Base-by-base conservation (phyloP, 805 yeast genomes). In the Priceomyces medius region DNA sequence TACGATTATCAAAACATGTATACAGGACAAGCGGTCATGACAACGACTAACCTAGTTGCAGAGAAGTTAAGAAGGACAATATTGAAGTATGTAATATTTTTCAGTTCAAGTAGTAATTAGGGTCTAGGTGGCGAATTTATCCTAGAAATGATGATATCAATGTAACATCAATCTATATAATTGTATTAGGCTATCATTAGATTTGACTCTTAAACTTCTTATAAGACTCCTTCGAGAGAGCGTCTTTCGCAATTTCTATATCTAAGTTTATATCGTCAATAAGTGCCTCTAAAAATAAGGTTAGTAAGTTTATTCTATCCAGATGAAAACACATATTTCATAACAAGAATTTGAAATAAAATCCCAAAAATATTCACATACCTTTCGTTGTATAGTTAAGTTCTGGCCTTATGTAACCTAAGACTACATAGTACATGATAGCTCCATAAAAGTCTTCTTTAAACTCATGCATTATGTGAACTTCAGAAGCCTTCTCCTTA, bases 401-500 rank as follows among this genome's bases (percentile, higher is more conserved):
- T 59, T 93, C 98, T 0, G 97, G 96, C 49, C 99, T 77, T 28
- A 93, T 79, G 60, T 86, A 91, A 0, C 99, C 99, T 48, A 93
- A 68, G 2, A 93, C 79, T 29, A 73, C 76, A 51, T 87, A 81
- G 41, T 72, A 73, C 38, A 91, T 75, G 7, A 59, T 47, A 7
- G 96, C 91, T 3, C 99, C 99, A 55, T 93, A 93, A 59, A 93
- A 93, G 47, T 77, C 72, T 8, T 67, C 54, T 0, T 56, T 48
- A 54, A 89, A 93, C 32, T 81, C 65, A 64, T 88, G 95, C 41
- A 93, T 72, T 4, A 93, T 76, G 61, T 93, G 97, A 17, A 93
- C 70, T 54, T 93, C 95, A 3, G 93, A 95, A 0, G 96, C 82
- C 63, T 87, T 88, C 51, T 77, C 76, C 37, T 78, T 72, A 62